Evolutionary conservation across 345 rosid genomes (phyloP), one percentile per base, ranked within the genome.

Genomic region (Dovyalis caffra): DNA sequence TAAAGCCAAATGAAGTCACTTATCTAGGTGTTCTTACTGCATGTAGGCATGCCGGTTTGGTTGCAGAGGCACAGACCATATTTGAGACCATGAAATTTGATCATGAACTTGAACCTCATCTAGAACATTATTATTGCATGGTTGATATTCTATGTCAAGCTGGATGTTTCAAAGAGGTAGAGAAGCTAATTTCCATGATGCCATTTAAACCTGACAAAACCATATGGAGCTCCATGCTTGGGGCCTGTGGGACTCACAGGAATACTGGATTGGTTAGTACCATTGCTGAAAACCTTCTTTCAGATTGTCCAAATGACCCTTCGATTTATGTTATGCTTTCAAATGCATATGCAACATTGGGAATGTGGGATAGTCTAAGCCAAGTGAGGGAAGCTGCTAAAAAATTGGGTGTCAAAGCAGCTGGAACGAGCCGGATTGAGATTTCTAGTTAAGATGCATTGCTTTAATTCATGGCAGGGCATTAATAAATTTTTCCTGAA

Each of bases 71-170:
- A 14, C 80, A 83, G 86, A 49, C 47, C 32, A 66, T 88, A 64
- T 86, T 90, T 70, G 73, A 80, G 65, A 76, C 81, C 43, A 90
- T 90, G 92, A 87, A 77, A 76, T 66, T 60, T 34, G 80, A 83
- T 35, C 71, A 87, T 72, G 90, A 88, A 51, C 72, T 88, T 45
- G 81, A 83, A 73, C 97, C 92, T 67, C 83, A 74, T 40, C 12
- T 81, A 9, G 94, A 91, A 82, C 97, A 91, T 82, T 90, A 88
- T 74, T 88, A 87, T 76, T 90, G 94, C 66, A 74, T 89, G 83
- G 83, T 89, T 77, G 90, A 91, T 80, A 88, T 91, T 73, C 92
- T 91, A 73, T 88, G 89, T 75, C 91, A 87, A 82, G 90, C 88
- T 16, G 97, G 92, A 51, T 26, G 34, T 76, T 81, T 90, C 64